These are phyloP conservation scores for Claviceps fusiformis DNA, from an alignment of 2,329 filamentous ascomycete species.

Conservation along the genomic window DNA sequence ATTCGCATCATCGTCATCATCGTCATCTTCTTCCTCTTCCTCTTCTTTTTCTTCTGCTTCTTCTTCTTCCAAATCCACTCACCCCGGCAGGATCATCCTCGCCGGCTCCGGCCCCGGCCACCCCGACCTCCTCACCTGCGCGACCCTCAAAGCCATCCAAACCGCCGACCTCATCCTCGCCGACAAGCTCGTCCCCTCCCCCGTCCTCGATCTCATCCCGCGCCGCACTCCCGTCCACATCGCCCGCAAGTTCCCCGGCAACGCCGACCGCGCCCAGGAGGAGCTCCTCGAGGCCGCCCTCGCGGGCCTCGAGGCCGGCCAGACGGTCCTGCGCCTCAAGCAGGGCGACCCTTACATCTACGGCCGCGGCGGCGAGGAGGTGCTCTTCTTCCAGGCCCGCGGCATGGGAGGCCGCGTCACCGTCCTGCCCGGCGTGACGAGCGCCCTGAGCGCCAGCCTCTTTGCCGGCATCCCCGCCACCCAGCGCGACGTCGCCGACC, in stretches of 20 bases:
- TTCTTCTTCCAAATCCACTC: constrained; percentile 12
- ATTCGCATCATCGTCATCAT: no score
- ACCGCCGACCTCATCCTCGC: constrained; percentile 67
- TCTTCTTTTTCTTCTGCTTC: no score
- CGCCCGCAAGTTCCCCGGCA: constrained; percentile 93
- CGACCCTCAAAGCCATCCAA: constrained; percentile 64
- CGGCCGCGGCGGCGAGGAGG: constrained; percentile 87
- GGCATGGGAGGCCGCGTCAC: constrained; percentile 50
- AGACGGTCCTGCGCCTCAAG: constrained; percentile 78
- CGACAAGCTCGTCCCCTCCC: constrained; percentile 73
- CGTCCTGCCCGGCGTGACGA: constrained; percentile 84
- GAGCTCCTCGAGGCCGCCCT: constrained; percentile 74
- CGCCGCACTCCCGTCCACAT: constrained; percentile 82
- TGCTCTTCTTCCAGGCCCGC: constrained; percentile 62
- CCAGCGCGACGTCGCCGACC: constrained; percentile 79
- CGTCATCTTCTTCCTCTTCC: no score
- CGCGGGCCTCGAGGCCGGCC: constrained; percentile 48
- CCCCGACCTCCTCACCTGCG: constrained; percentile 76
- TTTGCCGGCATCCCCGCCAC: constrained; percentile 83
- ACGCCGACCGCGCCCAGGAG: constrained; percentile 84
- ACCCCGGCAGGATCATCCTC: constrained; percentile 63
- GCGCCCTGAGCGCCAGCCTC: constrained; percentile 71
- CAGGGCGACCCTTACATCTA: constrained; percentile 97
- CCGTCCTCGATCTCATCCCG: constrained; percentile 79
- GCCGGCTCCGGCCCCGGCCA: constrained; percentile 89